Percentiles rank a stretch among this genome's conserved stretches.
These are phyloP conservation scores for Lactarius deliciosus DNA, from an alignment of 768 basidiomycete species.

Conservation along the genomic window DNA sequence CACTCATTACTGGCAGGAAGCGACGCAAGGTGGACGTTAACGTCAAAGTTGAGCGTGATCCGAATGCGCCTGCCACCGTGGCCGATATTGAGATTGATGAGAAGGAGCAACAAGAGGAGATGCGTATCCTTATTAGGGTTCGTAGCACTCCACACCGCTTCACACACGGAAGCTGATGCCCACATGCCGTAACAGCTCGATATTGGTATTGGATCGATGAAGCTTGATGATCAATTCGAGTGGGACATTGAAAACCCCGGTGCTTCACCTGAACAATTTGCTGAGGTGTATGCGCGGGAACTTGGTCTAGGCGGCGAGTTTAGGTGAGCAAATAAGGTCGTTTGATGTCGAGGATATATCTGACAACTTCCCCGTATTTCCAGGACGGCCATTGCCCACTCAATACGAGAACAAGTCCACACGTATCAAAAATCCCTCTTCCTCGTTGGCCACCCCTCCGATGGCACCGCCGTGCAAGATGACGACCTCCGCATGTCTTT, in stretches of 20 bases:
- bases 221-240: constrained; percentile 95
- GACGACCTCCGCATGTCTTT: constrained; percentile 91
- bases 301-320: constrained; percentile 92
- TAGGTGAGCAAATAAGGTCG: constrained; percentile 52
- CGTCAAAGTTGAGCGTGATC: constrained; percentile 26
- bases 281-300: constrained; percentile 81
- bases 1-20: constrained; percentile 24
- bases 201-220: constrained; percentile 89
- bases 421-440: constrained; percentile 89
- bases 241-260: constrained; percentile 87
- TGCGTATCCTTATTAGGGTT: constrained; percentile 92
- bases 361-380: neutral
- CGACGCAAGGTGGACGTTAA: constrained; percentile 30
- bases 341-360: neutral
- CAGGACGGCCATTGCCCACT: constrained; percentile 93
- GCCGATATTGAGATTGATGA: constrained; percentile 70
- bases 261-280: constrained; percentile 90
- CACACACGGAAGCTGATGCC: constrained; percentile 7
- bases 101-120: constrained; percentile 70
- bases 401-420: constrained; percentile 93
- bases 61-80: constrained; percentile 43
- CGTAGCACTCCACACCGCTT: constrained; percentile 30
- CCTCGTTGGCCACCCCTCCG: constrained; percentile 83
- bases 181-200: constrained; percentile 62
- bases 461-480: constrained; percentile 75